A percentile compares a stretch with the other conserved stretches of the same genome.
Evolutionary conservation across 306 rosid genomes (phyloP).

Genomic region (Abrus precatorius): DNA sequence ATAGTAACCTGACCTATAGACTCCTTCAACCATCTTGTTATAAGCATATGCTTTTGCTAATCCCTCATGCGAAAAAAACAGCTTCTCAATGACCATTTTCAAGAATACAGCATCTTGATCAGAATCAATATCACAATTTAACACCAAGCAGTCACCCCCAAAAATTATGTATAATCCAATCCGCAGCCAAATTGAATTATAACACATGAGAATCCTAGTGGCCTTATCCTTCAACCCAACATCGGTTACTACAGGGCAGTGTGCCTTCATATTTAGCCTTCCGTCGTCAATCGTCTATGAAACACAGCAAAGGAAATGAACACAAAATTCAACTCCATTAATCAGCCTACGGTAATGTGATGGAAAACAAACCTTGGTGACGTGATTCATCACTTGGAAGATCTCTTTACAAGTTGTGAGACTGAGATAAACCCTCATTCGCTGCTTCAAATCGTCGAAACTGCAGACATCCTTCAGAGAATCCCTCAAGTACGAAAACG

Average conservation of each 20-base stretch:
- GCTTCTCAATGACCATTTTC: constrained; percentile 81
- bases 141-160: constrained; percentile 86
- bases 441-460: constrained; percentile 82
- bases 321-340: not conserved
- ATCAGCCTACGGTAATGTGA: not conserved
- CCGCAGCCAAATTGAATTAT: constrained; percentile 83
- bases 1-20: constrained; percentile 91
- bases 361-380: constrained; percentile 70
- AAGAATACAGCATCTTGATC: constrained; percentile 73
- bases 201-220: constrained; percentile 69
- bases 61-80: constrained; percentile 74
- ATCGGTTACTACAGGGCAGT: constrained; percentile 88
- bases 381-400: constrained; percentile 71
- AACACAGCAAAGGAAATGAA: constrained; percentile 39
- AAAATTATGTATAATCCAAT: constrained; percentile 78
- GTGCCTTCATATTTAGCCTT: constrained; percentile 88
- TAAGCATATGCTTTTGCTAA: constrained; percentile 79
- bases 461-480: constrained; percentile 83
- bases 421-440: constrained; percentile 77
- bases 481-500: constrained; percentile 54
- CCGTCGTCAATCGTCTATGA: constrained; percentile 81
- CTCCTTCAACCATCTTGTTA: constrained; percentile 93
- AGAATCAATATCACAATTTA: constrained; percentile 58
- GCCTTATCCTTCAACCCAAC: constrained; percentile 81
- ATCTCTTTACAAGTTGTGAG: constrained; percentile 68